These are phyloP conservation scores for Cordyceps cicadae DNA, from an alignment of 2,329 filamentous ascomycete genomes.

Conservation along the genomic window DNA sequence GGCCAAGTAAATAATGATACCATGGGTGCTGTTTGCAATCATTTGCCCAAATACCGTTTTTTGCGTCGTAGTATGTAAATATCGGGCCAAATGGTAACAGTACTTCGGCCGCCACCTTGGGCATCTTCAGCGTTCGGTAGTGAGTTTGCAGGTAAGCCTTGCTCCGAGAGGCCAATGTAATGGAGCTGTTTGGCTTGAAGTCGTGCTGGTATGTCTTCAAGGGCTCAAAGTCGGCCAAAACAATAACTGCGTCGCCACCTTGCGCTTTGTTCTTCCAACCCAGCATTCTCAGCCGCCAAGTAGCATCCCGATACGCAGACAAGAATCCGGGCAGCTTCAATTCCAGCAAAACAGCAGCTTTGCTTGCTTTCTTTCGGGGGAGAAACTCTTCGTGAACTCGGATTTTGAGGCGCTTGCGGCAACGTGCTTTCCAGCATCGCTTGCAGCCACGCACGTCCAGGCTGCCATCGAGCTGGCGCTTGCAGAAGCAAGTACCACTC, in stretches of 20 bases:
- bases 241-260: too few species aligned
- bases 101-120: constrained; percentile 13
- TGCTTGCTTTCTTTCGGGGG: not conserved
- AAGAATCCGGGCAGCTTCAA: not conserved
- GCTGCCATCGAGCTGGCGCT: not conserved
- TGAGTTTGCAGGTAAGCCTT: constrained; percentile 23
- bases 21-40: constrained; percentile 7
- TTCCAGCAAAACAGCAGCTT: not conserved
- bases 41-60: constrained; percentile 13
- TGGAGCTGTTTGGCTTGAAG: too few species aligned
- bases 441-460: not conserved
- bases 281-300: constrained; percentile 1
- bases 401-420: not conserved
- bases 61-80: constrained; percentile 16
- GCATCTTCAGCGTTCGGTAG: constrained; percentile 15
- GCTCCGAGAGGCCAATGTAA: constrained; percentile 19
- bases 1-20: constrained; percentile 16
- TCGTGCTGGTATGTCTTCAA: too few species aligned
- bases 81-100: constrained; percentile 14
- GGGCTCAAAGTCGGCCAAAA: too few species aligned
- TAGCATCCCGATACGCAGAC: not conserved
- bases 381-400: not conserved
- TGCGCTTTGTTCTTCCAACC: too few species aligned
- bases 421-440: not conserved
- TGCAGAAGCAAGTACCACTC: not conserved